Conservation (phyloP, 768 basidiomycete species). For the Neoboletus subvelutipes region DNA sequence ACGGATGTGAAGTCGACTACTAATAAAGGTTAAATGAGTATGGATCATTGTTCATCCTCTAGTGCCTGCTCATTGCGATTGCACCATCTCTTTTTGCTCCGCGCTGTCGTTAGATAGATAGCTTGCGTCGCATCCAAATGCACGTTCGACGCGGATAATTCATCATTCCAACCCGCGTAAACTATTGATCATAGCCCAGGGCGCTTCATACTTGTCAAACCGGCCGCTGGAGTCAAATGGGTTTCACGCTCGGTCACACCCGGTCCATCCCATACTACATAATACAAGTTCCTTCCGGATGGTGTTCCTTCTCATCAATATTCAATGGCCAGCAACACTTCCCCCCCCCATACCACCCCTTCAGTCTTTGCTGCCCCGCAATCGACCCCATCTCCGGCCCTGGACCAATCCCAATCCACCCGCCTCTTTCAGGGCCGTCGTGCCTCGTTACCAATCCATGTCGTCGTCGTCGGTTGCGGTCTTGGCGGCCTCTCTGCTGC, state of each 20-base stretch:
- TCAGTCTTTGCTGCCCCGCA: background rate
- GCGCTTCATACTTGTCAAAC: no score
- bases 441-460: slow-evolving; percentile 29
- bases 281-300: slow-evolving; percentile 6
- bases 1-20: no score
- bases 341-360: no score
- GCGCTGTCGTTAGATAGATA: no score
- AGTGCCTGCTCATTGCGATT: no score
- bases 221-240: no score
- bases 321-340: background rate
- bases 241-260: slow-evolving; percentile 7
- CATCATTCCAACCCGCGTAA: background rate
- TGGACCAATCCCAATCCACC: background rate
- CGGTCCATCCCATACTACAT: background rate
- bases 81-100: no score
- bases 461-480: slow-evolving; percentile 51
- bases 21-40: background rate
- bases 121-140: no score
- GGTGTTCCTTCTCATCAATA: background rate
- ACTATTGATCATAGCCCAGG: background rate
- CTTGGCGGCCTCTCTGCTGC: slow-evolving; percentile 50
- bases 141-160: background rate
- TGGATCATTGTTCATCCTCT: background rate
- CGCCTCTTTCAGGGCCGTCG: slow-evolving; percentile 24
- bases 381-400: background rate